Base-by-base conservation (phyloP, 73 alveolate genomes). In the Halteria grandinella region DNA sequence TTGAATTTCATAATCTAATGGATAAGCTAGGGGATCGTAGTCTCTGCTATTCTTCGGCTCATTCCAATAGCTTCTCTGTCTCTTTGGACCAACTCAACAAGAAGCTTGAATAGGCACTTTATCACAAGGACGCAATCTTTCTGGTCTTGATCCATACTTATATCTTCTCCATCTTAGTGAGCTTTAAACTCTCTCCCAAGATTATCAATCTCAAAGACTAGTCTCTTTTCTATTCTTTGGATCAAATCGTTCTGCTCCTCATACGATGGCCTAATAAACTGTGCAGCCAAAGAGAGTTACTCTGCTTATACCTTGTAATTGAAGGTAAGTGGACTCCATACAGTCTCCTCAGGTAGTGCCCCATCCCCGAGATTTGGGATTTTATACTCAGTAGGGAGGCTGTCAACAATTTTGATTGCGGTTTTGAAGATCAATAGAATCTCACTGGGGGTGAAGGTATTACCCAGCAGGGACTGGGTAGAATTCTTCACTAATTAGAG, bases 221-320 rank as follows among this genome's bases (percentile, higher is more conserved):
- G 23, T 47, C 66, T 66, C 8, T 39, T 47, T 24, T 43, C 52
- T 18, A 66, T 12, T 27, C 47, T 44, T 6, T 21, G 10, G 2
- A 66, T 45, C 2, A 66, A 36, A 15, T 66, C 80, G 31, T 66
- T 17, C 17, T 66, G 17, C 31, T 66, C 80, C 27, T 66, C 80
- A 5, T 36, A 10, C 47, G 69, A 45, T 25, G 80, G 80, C 47
- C 80, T 66, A 7, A 66, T n/a, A n/a, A n/a, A n/a, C n/a, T n/a
- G n/a, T n/a, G n/a, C n/a, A n/a, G n/a, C n/a, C n/a, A n/a, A n/a
- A n/a, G n/a, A n/a, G n/a, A n/a, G n/a, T n/a, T n/a, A n/a, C n/a
- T n/a, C n/a, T n/a, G n/a, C n/a, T n/a, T n/a, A n/a, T n/a, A n/a
- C n/a, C n/a, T n/a, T n/a, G n/a, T n/a, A n/a, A n/a, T n/a, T n/a